These are phyloP conservation scores for Viridothelium virens DNA, from an alignment of 495 filamentous ascomycete species.

Conservation along the genomic window DNA sequence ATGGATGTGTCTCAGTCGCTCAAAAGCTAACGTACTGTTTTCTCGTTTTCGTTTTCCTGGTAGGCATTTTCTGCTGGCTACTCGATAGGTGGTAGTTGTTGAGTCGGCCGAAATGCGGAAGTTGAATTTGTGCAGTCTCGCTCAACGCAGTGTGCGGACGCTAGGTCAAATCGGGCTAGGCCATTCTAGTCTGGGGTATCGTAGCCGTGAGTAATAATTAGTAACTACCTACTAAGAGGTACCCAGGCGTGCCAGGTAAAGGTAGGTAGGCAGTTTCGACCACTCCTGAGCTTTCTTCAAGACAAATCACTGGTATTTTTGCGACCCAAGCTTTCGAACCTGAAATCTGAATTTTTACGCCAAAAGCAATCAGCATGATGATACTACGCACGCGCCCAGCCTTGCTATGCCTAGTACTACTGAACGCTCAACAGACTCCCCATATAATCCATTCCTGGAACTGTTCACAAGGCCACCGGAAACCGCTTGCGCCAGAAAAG, in stretches of 20 bases:
- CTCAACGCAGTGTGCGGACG: no score
- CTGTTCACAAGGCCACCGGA: neutral
- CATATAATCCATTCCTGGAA: neutral
- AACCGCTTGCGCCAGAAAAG: neutral
- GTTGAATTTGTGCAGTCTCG: neutral
- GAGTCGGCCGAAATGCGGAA: neutral
- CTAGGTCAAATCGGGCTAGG: neutral
- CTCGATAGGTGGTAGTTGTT: neutral
- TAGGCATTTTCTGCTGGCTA: slow-evolving; percentile 54
- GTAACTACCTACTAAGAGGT: no score
- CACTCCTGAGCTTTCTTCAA: neutral
- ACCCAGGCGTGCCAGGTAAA: no score
- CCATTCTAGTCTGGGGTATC: neutral
- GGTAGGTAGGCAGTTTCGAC: neutral
- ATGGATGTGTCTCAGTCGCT: slow-evolving; percentile 17
- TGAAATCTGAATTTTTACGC: no score
- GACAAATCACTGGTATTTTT: neutral
- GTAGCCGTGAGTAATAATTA: neutral
- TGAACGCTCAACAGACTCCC: neutral
- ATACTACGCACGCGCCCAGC: neutral
- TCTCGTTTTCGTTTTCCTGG: slow-evolving; percentile 70
- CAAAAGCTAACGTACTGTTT: slow-evolving; percentile 61
- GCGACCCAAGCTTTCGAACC: neutral
- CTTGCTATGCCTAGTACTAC: neutral
- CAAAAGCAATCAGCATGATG: no score